These are phyloP conservation scores for Apiospora koreana DNA, from an alignment of 2,329 filamentous ascomycete species.

Conservation along the genomic window DNA sequence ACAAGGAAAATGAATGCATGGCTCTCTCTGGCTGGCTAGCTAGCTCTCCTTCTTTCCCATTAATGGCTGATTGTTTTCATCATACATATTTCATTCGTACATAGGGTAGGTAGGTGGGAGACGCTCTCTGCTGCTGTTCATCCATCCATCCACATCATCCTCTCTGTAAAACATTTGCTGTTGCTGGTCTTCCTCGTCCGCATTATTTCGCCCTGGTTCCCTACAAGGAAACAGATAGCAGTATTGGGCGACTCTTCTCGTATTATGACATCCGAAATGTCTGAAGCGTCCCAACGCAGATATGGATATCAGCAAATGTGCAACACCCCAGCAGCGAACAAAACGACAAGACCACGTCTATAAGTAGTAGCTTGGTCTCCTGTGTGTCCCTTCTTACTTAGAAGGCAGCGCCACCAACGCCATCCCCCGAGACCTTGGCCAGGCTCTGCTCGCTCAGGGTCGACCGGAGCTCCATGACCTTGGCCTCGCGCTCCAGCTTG, in stretches of 20 bases:
- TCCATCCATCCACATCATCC: not conserved
- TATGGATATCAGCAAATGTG: too few species aligned
- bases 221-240: not conserved
- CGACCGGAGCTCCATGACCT: slow-evolving; percentile 55
- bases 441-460: slow-evolving; percentile 59
- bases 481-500: slow-evolving; percentile 54
- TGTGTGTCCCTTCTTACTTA: slow-evolving; percentile 23
- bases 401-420: slow-evolving; percentile 56
- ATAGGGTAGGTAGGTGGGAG: not conserved
- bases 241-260: not conserved
- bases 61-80: not conserved
- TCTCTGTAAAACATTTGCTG: not conserved
- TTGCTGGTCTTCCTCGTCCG: not conserved
- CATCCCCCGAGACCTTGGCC: slow-evolving; percentile 58
- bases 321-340: not conserved
- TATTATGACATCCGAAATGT: too few species aligned
- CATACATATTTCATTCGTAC: not conserved
- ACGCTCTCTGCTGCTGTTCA: not conserved
- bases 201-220: not conserved
- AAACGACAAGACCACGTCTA: not conserved
- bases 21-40: not conserved
- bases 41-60: not conserved
- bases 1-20: not conserved
- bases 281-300: too few species aligned
- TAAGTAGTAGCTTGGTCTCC: not conserved